Percentiles rank a stretch among this genome's conserved stretches.
phyloP scores from a whole-genome alignment of 441 rosid genomes.

The Corymbia calophylla region DNA sequence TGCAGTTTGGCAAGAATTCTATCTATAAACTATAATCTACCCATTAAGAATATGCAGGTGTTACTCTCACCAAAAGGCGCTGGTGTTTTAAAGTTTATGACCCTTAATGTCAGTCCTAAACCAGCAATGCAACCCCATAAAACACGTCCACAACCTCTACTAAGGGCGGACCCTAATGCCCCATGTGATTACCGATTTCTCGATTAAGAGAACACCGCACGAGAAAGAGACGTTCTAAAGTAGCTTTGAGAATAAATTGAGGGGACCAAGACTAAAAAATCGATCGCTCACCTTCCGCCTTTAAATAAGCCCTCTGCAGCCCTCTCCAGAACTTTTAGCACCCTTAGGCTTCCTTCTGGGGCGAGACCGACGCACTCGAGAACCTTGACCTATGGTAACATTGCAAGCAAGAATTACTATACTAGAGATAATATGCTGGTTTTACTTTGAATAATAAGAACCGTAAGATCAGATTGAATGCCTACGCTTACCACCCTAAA shows the following conservation, averaged over 20 bases:
- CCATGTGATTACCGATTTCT: background rate
- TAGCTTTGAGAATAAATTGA: background rate
- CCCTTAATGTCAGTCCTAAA: background rate
- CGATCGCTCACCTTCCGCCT: constrained; percentile 65
- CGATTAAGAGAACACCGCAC: background rate
- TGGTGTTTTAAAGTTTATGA: background rate
- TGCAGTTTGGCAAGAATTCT: background rate
- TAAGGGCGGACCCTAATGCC: background rate
- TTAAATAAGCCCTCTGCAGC: constrained; percentile 83
- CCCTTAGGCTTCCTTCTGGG: constrained; percentile 89
- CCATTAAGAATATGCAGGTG: background rate
- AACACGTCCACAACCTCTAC: background rate
- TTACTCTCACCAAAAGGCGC: background rate
- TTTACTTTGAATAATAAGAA: background rate
- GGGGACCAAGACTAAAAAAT: background rate
- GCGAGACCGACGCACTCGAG: constrained; percentile 73
- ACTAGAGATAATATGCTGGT: too few relatives aligned
- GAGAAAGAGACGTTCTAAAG: background rate
- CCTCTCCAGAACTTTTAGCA: constrained; percentile 67
- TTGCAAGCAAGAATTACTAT: background rate
- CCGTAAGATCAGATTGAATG: background rate
- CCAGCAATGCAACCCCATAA: background rate
- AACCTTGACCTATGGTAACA: constrained; percentile 44
- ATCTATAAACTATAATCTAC: background rate
- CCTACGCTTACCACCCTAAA: background rate